Evolutionary conservation across 345 rosid genomes (phyloP), one percentile per base, ranked within the genome.

Genomic region (Chamaenerion angustifolium): DNA sequence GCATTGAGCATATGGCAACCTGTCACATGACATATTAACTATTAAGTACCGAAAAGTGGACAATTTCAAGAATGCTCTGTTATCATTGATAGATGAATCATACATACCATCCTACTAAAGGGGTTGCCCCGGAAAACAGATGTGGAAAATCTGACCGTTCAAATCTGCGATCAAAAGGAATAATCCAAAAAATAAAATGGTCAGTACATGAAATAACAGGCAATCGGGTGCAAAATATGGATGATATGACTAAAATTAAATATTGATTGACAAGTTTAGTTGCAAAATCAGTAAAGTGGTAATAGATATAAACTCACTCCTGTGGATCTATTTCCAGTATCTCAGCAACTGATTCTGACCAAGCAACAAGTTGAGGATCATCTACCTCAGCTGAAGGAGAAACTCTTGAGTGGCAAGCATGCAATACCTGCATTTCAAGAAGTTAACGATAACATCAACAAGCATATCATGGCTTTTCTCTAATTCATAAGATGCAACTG

Each of bases 261-360:
- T 31, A 31, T 31, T 7, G 37, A 31, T 8, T 31, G 25, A 4
- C 25, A 21, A 21, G 25, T 21, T 21, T 4, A 21, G 25, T 21
- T 21, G 25, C 25, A 21, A 21, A 21, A 21, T 21, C 25, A 31
- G 5, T 0, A 31, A 31, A 31, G 37, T 31, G 6, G 37, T 31
- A 31, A 31, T 7, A 31, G 37, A 31, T 10, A 56, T 50, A 45
- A 21, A 70, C 96, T 80, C 72, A 92, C 98, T 92, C 98, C 68
- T 82, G 75, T 51, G 65, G 74, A 70, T 87, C 94, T 80, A 92
- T 65, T 45, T 84, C 95, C 58, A 92, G 82, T 51, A 77, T 56
- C 52, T 74, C 77, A 2, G 88, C 90, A 50, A 84, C 95, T 21
- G 95, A 82, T 6, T 78, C 86, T 37, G 98, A 92, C 98, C 96